These are phyloP conservation scores for Claviceps sp. DNA, from an alignment of 2,329 filamentous ascomycete species.

Conservation along the genomic window DNA sequence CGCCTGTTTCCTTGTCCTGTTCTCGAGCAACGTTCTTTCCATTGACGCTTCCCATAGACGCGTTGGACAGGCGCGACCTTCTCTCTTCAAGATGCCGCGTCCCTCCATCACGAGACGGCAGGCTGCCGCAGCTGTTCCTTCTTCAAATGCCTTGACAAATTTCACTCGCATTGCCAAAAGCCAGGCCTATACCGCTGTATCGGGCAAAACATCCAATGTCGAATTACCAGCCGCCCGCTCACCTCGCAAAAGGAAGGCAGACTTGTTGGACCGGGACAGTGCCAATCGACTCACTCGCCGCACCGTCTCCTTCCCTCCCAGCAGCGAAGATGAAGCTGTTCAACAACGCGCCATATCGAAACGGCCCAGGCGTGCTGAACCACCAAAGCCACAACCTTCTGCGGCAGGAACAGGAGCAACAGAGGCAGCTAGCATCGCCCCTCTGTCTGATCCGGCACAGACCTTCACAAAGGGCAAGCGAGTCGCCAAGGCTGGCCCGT, in stretches of 20 bases:
- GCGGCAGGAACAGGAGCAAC: not conserved
- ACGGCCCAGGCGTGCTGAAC: constrained; percentile 12
- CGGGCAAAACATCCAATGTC: constrained; percentile 21
- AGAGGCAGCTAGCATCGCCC: not conserved
- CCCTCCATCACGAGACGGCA: constrained; percentile 8
- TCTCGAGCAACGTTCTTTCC: not conserved
- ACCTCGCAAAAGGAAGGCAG: constrained; percentile 26
- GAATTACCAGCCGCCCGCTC: constrained; percentile 12
- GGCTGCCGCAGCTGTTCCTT: constrained; percentile 6
- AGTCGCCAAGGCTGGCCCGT: constrained; percentile 16
- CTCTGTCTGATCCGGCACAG: not conserved
- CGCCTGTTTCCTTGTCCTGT: not conserved
- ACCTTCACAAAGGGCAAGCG: constrained; percentile 17
- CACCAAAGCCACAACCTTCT: not conserved
- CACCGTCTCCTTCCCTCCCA: constrained; percentile 20
- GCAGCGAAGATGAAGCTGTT: constrained; percentile 17
- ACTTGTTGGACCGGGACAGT: constrained; percentile 13
- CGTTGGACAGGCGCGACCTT: not conserved
- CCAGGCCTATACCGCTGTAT: constrained; percentile 12
- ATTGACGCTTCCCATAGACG: not conserved
- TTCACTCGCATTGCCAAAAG: constrained; percentile 37
- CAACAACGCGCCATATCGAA: constrained; percentile 1
- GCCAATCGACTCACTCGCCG: constrained; percentile 13
- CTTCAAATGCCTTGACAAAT: constrained; percentile 23
- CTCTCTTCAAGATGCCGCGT: constrained; percentile 1